Conservation (phyloP, 306 rosid species). For the Potentilla sterilis region DNA sequence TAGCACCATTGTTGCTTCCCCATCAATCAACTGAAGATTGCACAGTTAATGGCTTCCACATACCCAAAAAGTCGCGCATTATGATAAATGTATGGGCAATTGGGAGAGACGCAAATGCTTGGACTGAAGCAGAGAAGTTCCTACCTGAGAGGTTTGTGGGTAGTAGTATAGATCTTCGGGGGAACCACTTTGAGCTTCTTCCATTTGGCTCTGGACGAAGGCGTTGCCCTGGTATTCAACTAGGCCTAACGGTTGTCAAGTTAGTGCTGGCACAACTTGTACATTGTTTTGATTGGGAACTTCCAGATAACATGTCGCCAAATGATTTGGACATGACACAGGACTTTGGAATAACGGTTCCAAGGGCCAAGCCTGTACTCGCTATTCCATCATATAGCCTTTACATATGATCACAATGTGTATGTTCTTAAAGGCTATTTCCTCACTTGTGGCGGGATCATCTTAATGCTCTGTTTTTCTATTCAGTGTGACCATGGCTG, state of each 20-base stretch:
- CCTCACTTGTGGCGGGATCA: no score
- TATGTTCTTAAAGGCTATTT: no score
- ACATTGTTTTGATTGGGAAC: no score
- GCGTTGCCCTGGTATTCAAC: neutral
- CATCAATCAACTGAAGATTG: constrained; percentile 3
- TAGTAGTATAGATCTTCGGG: neutral
- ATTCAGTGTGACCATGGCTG: no score
- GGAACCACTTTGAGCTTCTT: constrained; percentile 5
- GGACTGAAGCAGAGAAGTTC: constrained; percentile 9
- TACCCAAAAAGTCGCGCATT: constrained; percentile 1
- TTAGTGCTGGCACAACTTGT: no score
- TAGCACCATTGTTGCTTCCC: neutral
- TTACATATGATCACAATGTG: neutral
- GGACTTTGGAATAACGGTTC: neutral
- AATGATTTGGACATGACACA: neutral
- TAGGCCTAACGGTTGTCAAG: no score
- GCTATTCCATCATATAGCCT: neutral
- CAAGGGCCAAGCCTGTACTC: neutral
- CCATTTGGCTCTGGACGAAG: neutral
- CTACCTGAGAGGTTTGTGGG: neutral
- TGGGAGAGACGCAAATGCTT: constrained; percentile 16
- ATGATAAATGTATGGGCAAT: constrained; percentile 14
- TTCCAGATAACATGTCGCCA: no score
- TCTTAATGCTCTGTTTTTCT: no score
- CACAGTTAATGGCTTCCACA: constrained; percentile 6